Conservation (phyloP, 1,284 basidiomycete genomes). For the Ganoderma lingzhi region DNA sequence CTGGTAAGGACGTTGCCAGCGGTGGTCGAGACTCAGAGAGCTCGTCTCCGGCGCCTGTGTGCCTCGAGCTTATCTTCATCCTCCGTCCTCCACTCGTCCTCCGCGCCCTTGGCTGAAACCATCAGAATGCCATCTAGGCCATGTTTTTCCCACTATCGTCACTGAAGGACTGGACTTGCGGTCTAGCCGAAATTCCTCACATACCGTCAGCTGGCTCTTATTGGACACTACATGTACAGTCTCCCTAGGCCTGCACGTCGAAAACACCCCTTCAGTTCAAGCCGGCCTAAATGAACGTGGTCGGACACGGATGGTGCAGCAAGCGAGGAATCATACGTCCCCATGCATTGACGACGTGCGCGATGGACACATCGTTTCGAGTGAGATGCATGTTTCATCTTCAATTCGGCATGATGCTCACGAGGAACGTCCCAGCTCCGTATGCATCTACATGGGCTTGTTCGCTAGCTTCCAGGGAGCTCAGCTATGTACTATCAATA, state of each 20-base stretch:
- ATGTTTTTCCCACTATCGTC: neutral
- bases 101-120: neutral
- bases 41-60: neutral
- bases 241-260: neutral
- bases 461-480: neutral
- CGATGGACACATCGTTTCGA: neutral
- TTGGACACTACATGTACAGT: neutral
- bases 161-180: neutral
- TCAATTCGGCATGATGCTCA: neutral
- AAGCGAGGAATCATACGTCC: neutral
- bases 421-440: neutral
- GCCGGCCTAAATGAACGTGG: neutral
- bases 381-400: neutral
- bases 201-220: neutral
- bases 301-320: neutral
- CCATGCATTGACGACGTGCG: neutral
- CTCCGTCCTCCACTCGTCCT: neutral
- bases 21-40: conserved; percentile 21
- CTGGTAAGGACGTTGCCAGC: conserved; percentile 2
- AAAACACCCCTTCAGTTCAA: neutral
- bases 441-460: neutral
- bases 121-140: neutral
- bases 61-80: neutral
- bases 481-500: neutral
- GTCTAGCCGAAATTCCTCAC: neutral